Base-by-base conservation (phyloP, 495 filamentous ascomycete species). In the Talaromyces thailandensis region DNA sequence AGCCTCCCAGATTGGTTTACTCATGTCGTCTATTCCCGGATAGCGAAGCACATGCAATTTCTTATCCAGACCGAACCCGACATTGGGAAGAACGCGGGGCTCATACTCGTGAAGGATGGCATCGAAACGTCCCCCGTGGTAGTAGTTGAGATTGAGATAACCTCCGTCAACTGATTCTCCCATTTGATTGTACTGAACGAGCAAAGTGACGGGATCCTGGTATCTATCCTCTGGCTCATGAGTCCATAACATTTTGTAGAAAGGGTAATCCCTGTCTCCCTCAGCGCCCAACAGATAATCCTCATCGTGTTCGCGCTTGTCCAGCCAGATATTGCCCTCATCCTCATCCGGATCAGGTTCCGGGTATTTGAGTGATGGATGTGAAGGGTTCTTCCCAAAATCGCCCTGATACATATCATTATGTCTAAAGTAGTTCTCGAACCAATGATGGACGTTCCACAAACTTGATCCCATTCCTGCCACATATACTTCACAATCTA, bases 71-170 rank as follows among this genome's bases (percentile, higher is more conserved):
- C 18, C 18, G 18, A 31, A 16, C 2, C 55, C 55, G 12, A 31
- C 16, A 4, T 32, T 28, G 18, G 55, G 55, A 6, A 57, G 25
- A 32, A n/a, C 6, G 3, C 23, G 55, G 8, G 55, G 55, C 25
- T 57, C 55, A 16, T 57, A 57, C 55, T 57, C 55, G 26, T 21
- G 8, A 16, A 57, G n/a, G 29, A 57, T 57, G 29, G 55, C 55
- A 35, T 57, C 4, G 55, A 12, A 57, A 18, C 29, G 25, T 4
- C 9, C 26, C 8, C 55, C 55, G 25, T 32, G 7, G 29, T 57
- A 35, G 31, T 57, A 32, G 24, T 52, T 11, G 14, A 52, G 6
- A 3, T 16, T 16, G 14, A 16, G 6, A n/a, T 6, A 14, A 16
- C 35, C 35, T 40, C 9, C 35, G 14, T 40, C 35, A 40, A 40